These are phyloP conservation scores for Calonectria ilicicola DNA, from an alignment of 2,329 filamentous ascomycete species.

Conservation along the genomic window DNA sequence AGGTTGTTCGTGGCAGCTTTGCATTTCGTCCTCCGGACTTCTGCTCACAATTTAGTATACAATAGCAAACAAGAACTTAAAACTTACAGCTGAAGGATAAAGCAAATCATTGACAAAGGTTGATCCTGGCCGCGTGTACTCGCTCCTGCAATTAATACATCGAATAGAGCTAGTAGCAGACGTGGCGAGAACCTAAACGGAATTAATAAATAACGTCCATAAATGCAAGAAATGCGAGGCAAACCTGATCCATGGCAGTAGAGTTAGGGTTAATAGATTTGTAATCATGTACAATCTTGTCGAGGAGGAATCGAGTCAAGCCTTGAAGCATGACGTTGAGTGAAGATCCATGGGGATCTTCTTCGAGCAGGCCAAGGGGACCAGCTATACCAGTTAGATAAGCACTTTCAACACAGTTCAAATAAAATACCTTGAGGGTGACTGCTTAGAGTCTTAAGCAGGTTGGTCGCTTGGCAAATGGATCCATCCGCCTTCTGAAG, in stretches of 20 bases:
- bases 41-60: conserved; percentile 42
- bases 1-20: conserved; percentile 71
- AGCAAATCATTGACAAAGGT: conserved; percentile 88
- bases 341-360: conserved; percentile 79
- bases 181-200: conserved; percentile 71
- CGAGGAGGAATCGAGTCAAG: conserved; percentile 86
- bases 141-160: conserved; percentile 88
- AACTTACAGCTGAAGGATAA: conserved; percentile 70
- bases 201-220: not conserved
- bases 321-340: conserved; percentile 87
- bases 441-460: conserved; percentile 89
- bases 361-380: conserved; percentile 85
- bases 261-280: conserved; percentile 73
- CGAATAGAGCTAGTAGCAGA: conserved; percentile 79
- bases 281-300: conserved; percentile 83
- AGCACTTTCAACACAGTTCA: not conserved
- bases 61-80: not conserved
- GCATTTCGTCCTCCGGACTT: conserved; percentile 62
- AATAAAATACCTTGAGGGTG: conserved; percentile 74
- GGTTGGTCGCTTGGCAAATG: conserved; percentile 95
- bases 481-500: conserved; percentile 93
- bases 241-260: conserved; percentile 76
- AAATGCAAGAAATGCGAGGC: not conserved
- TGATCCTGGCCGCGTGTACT: conserved; percentile 82
- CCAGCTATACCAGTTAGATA: conserved; percentile 62